These are phyloP conservation scores for Metschnikowia drakensbergensis DNA, from an alignment of 805 yeast genomes.

Conservation along the genomic window DNA sequence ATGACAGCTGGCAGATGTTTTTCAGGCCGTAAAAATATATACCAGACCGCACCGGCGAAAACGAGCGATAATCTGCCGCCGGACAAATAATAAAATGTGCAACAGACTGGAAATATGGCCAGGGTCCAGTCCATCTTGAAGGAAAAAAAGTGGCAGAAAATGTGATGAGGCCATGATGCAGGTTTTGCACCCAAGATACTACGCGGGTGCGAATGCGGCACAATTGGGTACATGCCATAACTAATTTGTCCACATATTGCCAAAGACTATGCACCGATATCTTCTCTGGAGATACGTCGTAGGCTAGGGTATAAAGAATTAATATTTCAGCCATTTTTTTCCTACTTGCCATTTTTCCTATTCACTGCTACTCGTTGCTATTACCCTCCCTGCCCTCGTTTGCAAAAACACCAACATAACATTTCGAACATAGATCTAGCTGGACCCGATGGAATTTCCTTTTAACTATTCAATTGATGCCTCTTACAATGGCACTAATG, in stretches of 20 bases:
- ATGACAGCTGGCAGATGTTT: neutral
- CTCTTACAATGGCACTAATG: neutral
- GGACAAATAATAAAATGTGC: conserved; percentile 29
- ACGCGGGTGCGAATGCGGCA: conserved; percentile 4
- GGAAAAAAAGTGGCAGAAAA: conserved; percentile 16
- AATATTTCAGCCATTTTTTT: neutral
- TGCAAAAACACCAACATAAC: neutral
- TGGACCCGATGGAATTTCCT: neutral
- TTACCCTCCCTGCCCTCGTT: neutral
- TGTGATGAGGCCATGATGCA: conserved; percentile 18
- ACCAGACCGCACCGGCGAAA: conserved; percentile 19
- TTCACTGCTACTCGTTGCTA: conserved; percentile 1
- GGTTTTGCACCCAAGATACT: conserved; percentile 19
- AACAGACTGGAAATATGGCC: conserved; percentile 21
- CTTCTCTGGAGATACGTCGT: neutral
- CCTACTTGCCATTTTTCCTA: neutral
- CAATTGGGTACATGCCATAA: conserved; percentile 3
- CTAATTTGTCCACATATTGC: neutral
- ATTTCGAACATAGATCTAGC: neutral
- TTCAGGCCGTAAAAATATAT: neutral
- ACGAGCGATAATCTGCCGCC: conserved; percentile 44
- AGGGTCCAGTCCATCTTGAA: conserved; percentile 14
- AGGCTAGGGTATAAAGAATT: conserved; percentile 1
- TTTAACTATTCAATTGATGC: neutral
- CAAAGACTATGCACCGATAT: neutral